Conservation (phyloP, 164 flowering plant genomes). For the Echeveria elegans region DNA sequence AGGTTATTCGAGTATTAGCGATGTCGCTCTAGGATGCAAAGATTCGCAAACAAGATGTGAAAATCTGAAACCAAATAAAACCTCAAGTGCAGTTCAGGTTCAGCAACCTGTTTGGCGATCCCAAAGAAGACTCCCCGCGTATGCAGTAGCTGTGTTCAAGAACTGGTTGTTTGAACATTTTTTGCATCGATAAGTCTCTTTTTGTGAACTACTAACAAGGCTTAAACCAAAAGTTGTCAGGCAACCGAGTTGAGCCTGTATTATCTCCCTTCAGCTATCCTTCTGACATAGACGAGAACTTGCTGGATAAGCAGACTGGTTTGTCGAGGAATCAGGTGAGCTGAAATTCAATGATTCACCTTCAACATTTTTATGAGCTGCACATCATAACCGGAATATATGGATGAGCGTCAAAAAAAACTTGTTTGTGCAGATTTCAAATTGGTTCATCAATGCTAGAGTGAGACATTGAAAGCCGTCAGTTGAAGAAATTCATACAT, state of each 20-base stretch:
- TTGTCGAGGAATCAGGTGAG: slow-evolving; percentile 28
- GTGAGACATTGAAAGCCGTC: slow-evolving; percentile 27
- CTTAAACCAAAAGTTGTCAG: not conserved
- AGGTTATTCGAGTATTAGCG: not conserved
- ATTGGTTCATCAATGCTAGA: slow-evolving; percentile 31
- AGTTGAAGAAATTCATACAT: slow-evolving; percentile 24
- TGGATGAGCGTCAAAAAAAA: no score
- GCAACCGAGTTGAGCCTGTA: not conserved
- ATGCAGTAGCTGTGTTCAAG: slow-evolving; percentile 22
- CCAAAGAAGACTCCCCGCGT: slow-evolving; percentile 26
- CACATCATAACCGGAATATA: not conserved
- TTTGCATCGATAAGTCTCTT: slow-evolving; percentile 23
- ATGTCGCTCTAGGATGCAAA: not conserved
- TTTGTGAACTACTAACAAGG: not conserved
- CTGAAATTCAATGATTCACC: not conserved
- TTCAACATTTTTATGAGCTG: not conserved
- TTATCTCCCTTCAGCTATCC: slow-evolving; percentile 17
- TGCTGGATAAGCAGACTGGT: slow-evolving; percentile 21
- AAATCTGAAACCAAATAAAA: slow-evolving; percentile 5
- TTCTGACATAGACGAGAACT: slow-evolving; percentile 20
- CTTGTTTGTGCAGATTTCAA: slow-evolving; percentile 18
- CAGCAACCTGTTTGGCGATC: slow-evolving; percentile 20
- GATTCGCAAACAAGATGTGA: not conserved
- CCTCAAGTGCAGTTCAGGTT: not conserved
- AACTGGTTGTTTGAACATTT: slow-evolving; percentile 29